phyloP scores from a whole-genome alignment of 495 filamentous ascomycete species.

The Xylaria bambusicola region DNA sequence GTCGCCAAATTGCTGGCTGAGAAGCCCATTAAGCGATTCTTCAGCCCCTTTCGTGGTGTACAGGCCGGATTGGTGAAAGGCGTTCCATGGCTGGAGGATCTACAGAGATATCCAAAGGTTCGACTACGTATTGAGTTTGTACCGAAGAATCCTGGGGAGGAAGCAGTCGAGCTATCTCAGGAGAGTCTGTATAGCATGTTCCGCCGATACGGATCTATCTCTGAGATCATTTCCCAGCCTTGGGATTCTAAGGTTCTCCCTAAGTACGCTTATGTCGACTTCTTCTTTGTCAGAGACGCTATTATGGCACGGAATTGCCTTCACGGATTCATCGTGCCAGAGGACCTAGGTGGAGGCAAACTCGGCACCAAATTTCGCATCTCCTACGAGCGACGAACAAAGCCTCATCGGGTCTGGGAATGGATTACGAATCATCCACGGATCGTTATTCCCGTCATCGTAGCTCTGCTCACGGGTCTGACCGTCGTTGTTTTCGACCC shows the following conservation, averaged over 20 bases:
- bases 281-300: conserved; percentile 65
- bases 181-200: conserved; percentile 88
- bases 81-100: conserved; percentile 92
- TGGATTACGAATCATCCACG: conserved; percentile 89
- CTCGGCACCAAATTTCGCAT: conserved; percentile 73
- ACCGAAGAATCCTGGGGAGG: conserved; percentile 60
- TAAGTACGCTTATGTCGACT: conserved; percentile 77
- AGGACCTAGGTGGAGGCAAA: conserved; percentile 68
- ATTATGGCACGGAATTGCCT: conserved; percentile 91
- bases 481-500: conserved; percentile 94
- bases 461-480: conserved; percentile 76
- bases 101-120: conserved; percentile 76
- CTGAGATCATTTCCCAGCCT: conserved; percentile 76
- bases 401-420: conserved; percentile 75
- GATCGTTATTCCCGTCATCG: conserved; percentile 80
- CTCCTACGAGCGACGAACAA: conserved; percentile 76
- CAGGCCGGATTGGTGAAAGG: conserved; percentile 72
- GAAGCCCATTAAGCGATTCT: conserved; percentile 82
- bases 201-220: conserved; percentile 82
- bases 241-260: conserved; percentile 81
- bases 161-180: conserved; percentile 76
- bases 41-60: conserved; percentile 76
- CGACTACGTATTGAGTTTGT: conserved; percentile 83
- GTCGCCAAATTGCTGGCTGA: conserved; percentile 57
- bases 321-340: conserved; percentile 75